Evolutionary conservation across 2,329 filamentous ascomycete genomes (phyloP).

Genomic region (Curvularia sp.): DNA sequence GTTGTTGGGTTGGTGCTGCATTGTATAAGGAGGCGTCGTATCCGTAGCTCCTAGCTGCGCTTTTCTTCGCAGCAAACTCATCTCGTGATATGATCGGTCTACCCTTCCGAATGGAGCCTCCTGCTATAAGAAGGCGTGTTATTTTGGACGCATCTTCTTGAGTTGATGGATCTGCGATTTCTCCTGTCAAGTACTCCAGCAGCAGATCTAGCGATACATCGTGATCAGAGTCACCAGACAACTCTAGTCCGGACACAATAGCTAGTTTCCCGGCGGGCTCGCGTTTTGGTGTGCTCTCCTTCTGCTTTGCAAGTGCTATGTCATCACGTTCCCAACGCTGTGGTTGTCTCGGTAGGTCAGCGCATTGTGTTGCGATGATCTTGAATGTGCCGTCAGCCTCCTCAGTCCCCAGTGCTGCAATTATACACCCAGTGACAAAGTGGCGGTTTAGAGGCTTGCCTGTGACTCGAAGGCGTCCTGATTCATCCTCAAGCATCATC

Average conservation of each 20-base stretch:
- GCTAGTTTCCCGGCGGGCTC: constrained; percentile 74
- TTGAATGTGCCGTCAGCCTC: constrained; percentile 92
- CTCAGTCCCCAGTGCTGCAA: constrained; percentile 94
- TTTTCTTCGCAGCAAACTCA: constrained; percentile 52
- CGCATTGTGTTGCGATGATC: constrained; percentile 86
- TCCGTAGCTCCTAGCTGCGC: constrained; percentile 83
- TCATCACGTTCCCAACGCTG: constrained; percentile 77
- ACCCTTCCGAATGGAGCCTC: constrained; percentile 75
- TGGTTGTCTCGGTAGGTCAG: constrained; percentile 83
- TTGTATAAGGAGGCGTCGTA: constrained; percentile 93
- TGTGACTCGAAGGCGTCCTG: constrained; percentile 80
- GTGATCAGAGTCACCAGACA: constrained; percentile 78
- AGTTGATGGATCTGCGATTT: constrained; percentile 67
- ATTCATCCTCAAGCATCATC: constrained; percentile 94
- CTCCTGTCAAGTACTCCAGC: constrained; percentile 86
- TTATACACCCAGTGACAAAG: constrained; percentile 89
- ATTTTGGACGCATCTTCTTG: constrained; percentile 71
- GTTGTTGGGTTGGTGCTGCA: constrained; percentile 77
- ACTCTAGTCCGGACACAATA: constrained; percentile 85
- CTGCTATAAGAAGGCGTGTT: constrained; percentile 86
- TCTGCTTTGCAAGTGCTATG: constrained; percentile 44
- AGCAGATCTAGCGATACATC: constrained; percentile 78
- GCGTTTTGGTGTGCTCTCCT: constrained; percentile 48
- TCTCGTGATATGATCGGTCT: constrained; percentile 57
- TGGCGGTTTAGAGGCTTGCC: constrained; percentile 72